phyloP scores from a whole-genome alignment of 2,329 filamentous ascomycete genomes.

The Colletotrichum agaves region DNA sequence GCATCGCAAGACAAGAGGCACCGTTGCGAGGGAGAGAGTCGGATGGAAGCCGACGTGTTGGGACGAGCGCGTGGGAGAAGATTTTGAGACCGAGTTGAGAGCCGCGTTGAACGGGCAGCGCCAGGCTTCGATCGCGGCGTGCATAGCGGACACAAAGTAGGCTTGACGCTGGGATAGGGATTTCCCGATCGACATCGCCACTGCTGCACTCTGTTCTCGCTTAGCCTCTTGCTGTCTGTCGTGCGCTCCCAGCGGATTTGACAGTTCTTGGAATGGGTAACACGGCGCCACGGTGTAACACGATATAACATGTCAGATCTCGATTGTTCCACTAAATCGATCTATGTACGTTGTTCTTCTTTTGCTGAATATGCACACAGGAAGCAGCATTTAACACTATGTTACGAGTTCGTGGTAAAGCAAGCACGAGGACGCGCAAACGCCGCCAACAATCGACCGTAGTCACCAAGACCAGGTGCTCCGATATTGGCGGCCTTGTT shows the following conservation, averaged over 20 bases:
- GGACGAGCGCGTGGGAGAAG: slow-evolving; percentile 17
- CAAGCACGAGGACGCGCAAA: neutral
- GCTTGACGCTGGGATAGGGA: too few relatives aligned
- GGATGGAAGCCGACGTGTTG: neutral
- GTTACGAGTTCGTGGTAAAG: slow-evolving; percentile 14
- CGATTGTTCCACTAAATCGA: neutral
- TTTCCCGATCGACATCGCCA: too few relatives aligned
- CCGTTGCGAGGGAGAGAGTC: slow-evolving; percentile 7
- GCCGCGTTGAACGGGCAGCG: slow-evolving; percentile 19
- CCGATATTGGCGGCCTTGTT: neutral
- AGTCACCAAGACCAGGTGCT: too few relatives aligned
- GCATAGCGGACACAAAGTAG: slow-evolving; percentile 26
- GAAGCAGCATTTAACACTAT: slow-evolving; percentile 25
- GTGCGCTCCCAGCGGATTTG: neutral
- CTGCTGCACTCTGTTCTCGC: too few relatives aligned
- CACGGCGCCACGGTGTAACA: neutral
- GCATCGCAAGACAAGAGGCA: slow-evolving; percentile 17
- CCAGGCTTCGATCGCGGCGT: neutral
- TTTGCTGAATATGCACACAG: slow-evolving; percentile 31
- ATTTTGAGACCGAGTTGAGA: slow-evolving; percentile 28
- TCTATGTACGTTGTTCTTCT: slow-evolving; percentile 9
- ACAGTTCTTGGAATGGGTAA: neutral
- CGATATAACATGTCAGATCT: neutral
- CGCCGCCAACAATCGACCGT: too few relatives aligned
- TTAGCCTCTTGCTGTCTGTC: neutral